Evolutionary conservation across 768 basidiomycete genomes (phyloP).

Genomic region (Clathrus columnatus): DNA sequence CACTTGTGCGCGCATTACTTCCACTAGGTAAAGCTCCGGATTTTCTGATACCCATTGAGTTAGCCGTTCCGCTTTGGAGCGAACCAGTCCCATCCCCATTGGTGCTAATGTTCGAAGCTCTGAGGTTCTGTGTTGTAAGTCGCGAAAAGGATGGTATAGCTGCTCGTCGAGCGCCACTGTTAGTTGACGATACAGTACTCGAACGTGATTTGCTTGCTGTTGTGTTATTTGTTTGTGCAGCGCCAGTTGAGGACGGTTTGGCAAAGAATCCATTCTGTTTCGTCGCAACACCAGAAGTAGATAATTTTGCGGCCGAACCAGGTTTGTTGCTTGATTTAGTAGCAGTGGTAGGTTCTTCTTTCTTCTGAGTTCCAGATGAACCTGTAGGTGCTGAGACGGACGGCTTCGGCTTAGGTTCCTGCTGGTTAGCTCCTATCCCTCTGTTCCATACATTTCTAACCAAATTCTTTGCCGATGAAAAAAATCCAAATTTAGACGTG

Average conservation of each 20-base stretch:
- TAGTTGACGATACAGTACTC: not conserved
- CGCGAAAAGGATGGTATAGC: slow-evolving; percentile 4
- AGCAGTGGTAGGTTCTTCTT: not conserved
- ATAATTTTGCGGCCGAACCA: not conserved
- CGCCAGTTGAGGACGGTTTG: not conserved
- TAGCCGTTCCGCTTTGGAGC: not conserved
- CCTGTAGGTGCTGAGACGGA: slow-evolving; percentile 12
- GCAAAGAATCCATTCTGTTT: not conserved
- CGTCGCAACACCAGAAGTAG: not conserved
- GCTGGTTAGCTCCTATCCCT: slow-evolving; percentile 24
- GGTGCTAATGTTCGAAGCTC: not conserved
- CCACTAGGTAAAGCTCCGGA: slow-evolving; percentile 22
- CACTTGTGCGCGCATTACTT: slow-evolving; percentile 5
- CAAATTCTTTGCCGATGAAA: slow-evolving; percentile 58
- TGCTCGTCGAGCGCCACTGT: not conserved
- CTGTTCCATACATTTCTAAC: slow-evolving; percentile 70
- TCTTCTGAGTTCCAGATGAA: too few relatives aligned
- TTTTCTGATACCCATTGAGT: slow-evolving; percentile 6
- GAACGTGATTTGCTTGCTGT: not conserved
- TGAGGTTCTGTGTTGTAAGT: too few relatives aligned
- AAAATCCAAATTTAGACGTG: slow-evolving; percentile 58
- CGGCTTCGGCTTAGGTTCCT: slow-evolving; percentile 16
- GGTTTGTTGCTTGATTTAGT: not conserved
- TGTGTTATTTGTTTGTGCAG: not conserved
- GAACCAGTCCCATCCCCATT: slow-evolving; percentile 1